phyloP scores from a whole-genome alignment of 2,329 filamentous ascomycete genomes.

The Fusarium nygamai region DNA sequence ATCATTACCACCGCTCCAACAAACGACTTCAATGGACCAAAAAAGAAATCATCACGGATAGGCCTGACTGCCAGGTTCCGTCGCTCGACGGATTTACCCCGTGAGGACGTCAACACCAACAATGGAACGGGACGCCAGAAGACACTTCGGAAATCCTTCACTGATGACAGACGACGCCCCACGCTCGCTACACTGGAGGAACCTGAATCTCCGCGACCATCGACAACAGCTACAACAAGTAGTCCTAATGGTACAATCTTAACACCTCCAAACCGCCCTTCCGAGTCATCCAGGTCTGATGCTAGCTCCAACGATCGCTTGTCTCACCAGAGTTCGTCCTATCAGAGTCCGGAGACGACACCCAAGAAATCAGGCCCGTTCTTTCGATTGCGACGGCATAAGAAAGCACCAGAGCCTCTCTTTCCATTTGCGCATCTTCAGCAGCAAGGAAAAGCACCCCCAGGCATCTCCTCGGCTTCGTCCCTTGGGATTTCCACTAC shows the following conservation, averaged over 20 bases:
- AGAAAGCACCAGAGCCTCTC: conserved; percentile 77
- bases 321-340: conserved; percentile 64
- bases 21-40: conserved; percentile 64
- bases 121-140: conserved; percentile 30
- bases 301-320: conserved; percentile 77
- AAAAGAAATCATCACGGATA: conserved; percentile 66
- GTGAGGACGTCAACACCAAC: conserved; percentile 41
- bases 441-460: conserved; percentile 64
- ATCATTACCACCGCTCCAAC: conserved; percentile 96
- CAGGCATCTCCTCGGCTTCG: conserved; percentile 53
- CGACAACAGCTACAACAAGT: conserved; percentile 42
- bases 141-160: conserved; percentile 56
- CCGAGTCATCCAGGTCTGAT: conserved; percentile 90
- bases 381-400: conserved; percentile 82
- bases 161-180: conserved; percentile 49
- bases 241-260: conserved; percentile 56
- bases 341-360: conserved; percentile 68
- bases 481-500: conserved; percentile 52
- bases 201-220: conserved; percentile 51
- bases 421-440: conserved; percentile 91
- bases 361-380: conserved; percentile 75
- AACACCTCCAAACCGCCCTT: conserved; percentile 56
- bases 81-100: conserved; percentile 60
- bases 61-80: conserved; percentile 64
- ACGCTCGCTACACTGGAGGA: conserved; percentile 64